Conservation (phyloP, 2,329 filamentous ascomycete genomes). For the Hypoxylon sp. region DNA sequence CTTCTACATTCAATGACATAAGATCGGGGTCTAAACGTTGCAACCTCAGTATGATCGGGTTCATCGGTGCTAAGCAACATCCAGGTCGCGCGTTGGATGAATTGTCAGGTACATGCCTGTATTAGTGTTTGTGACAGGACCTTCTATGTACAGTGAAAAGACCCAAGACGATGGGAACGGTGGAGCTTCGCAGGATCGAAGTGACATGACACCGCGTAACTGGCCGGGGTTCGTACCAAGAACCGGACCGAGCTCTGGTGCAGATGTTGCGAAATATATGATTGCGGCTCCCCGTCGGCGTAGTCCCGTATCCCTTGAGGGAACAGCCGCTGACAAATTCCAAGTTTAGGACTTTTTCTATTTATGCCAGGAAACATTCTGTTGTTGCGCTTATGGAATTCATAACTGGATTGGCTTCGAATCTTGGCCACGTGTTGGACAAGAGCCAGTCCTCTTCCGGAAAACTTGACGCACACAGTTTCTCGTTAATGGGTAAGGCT, state of each 20-base stretch:
- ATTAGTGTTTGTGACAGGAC: constrained; percentile 1
- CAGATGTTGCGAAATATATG: constrained; percentile 9
- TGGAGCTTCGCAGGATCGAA: constrained; percentile 6
- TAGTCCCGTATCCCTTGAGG: not conserved
- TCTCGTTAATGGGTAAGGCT: not conserved
- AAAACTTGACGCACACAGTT: not conserved
- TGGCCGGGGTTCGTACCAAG: constrained; percentile 1
- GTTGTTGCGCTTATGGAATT: not conserved
- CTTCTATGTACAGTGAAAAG: not conserved
- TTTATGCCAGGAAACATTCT: not conserved
- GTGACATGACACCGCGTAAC: not conserved
- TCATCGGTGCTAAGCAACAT: not conserved
- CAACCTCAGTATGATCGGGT: not conserved
- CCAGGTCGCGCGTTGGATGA: not conserved
- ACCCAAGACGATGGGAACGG: constrained; percentile 5
- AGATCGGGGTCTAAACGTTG: constrained; percentile 10
- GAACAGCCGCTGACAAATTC: not conserved
- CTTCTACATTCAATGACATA: constrained; percentile 10
- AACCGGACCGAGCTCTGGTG: not conserved
- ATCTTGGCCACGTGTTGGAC: not conserved
- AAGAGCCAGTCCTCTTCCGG: not conserved
- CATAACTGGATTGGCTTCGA: not conserved
- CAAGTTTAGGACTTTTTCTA: not conserved
- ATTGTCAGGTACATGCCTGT: not conserved
- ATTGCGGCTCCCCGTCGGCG: constrained; percentile 8